Evolutionary conservation across 2,329 filamentous ascomycete genomes (phyloP).

Genomic region (Erysiphe neolycopersici): DNA sequence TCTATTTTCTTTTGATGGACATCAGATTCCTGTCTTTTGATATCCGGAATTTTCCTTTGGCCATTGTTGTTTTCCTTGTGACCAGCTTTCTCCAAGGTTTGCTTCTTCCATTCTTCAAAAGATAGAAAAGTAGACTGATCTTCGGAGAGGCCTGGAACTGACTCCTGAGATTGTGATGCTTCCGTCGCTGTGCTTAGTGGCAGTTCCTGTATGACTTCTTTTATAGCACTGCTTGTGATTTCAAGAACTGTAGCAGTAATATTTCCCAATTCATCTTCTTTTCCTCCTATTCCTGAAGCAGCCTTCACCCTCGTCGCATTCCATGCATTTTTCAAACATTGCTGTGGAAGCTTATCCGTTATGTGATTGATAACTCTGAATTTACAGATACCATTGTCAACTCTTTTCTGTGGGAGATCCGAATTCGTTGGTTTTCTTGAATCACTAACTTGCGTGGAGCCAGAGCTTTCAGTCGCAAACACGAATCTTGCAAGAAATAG

Average conservation of each 20-base stretch:
- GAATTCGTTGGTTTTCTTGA: background rate
- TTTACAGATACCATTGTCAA: conserved; percentile 10
- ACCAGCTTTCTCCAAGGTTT: conserved; percentile 64
- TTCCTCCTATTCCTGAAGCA: background rate
- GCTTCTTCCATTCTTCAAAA: conserved; percentile 95
- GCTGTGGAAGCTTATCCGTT: conserved; percentile 13
- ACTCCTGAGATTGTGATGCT: background rate
- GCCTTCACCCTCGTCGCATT: conserved; percentile 5
- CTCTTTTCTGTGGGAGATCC: background rate
- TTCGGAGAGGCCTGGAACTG: background rate
- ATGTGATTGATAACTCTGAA: conserved; percentile 15
- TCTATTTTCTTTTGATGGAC: conserved; percentile 44
- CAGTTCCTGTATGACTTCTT: background rate
- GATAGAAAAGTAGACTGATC: conserved; percentile 62
- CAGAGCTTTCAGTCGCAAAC: background rate
- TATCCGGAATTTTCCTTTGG: conserved; percentile 19
- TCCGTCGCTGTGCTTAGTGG: background rate
- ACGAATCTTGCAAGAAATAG: background rate
- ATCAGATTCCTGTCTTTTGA: conserved; percentile 23
- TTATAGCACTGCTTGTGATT: background rate
- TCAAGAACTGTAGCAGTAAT: conserved; percentile 1
- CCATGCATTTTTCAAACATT: conserved; percentile 12
- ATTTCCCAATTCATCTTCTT: background rate
- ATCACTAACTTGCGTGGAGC: background rate
- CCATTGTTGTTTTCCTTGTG: conserved; percentile 47